phyloP scores from a whole-genome alignment of 2,329 filamentous ascomycete genomes.

The Lasiodiplodia sp. region DNA sequence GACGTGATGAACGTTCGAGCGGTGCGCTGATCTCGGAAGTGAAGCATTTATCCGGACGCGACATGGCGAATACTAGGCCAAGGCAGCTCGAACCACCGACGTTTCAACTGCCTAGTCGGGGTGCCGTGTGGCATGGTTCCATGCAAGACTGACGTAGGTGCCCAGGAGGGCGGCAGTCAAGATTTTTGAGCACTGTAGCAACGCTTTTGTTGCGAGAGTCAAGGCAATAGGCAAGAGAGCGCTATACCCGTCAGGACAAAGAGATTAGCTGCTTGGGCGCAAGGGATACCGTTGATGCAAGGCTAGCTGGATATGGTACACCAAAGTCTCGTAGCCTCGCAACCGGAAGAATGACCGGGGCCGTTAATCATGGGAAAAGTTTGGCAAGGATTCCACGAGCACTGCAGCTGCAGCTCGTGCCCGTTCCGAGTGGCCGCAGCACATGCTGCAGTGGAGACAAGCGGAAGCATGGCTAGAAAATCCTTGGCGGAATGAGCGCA shows the following conservation, averaged over 20 bases:
- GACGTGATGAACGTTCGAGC: not conserved
- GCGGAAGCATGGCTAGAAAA: constrained; percentile 10
- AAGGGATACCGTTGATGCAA: constrained; percentile 11
- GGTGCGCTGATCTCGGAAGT: constrained; percentile 8
- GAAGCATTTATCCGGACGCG: constrained; percentile 11
- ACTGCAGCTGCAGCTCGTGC: constrained; percentile 9
- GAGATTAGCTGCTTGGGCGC: not conserved
- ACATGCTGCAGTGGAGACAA: not conserved
- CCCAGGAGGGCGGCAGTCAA: not conserved
- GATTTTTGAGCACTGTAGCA: not conserved
- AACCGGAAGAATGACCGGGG: constrained; percentile 15
- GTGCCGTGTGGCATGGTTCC: not conserved
- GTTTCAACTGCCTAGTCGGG: not conserved
- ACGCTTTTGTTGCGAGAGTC: not conserved
- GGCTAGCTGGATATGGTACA: not conserved
- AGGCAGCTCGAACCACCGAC: not conserved
- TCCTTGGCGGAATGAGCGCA: constrained; percentile 8
- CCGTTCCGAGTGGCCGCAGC: not conserved
- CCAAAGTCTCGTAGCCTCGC: constrained; percentile 6
- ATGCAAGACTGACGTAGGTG: not conserved
- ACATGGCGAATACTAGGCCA: not conserved
- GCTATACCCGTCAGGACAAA: not conserved
- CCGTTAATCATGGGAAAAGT: not conserved
- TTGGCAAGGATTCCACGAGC: not conserved
- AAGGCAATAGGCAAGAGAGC: not conserved